phyloP scores from a whole-genome alignment of 257 asterid species.

The Solanum lycopersicoides region DNA sequence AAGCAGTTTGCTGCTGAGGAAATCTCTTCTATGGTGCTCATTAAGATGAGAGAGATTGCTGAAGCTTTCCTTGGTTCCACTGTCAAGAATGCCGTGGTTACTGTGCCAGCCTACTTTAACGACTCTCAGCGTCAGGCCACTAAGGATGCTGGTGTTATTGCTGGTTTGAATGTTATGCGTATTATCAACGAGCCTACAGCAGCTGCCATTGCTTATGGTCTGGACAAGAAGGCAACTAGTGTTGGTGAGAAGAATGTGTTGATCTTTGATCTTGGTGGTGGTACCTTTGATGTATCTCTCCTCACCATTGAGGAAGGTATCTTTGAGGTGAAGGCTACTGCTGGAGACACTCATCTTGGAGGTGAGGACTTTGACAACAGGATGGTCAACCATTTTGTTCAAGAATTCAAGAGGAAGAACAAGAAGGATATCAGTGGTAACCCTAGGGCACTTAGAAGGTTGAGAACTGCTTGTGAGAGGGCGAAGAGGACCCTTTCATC shows the following conservation, averaged over 20 bases:
- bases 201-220: neutral
- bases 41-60: neutral
- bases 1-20: neutral
- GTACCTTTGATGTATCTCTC: conserved; percentile 24
- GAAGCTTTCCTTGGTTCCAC: neutral
- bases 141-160: neutral
- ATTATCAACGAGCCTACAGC: conserved; percentile 1
- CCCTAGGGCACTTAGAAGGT: conserved; percentile 19
- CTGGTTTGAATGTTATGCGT: neutral
- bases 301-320: conserved; percentile 55
- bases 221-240: neutral
- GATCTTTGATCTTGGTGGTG: conserved; percentile 3
- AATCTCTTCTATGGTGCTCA: neutral
- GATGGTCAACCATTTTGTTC: neutral
- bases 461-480: conserved; percentile 31
- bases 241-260: conserved; percentile 1
- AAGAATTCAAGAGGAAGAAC: conserved; percentile 1
- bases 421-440: conserved; percentile 9
- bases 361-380: conserved; percentile 1
- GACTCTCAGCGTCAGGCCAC: conserved; percentile 2
- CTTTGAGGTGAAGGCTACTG: conserved; percentile 57
- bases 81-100: neutral
- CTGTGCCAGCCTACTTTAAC: neutral
- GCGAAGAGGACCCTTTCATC: conserved; percentile 30
- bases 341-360: conserved; percentile 37